These are phyloP conservation scores for Cystobasidium ongulense DNA, from an alignment of 768 basidiomycete species.

Conservation along the genomic window DNA sequence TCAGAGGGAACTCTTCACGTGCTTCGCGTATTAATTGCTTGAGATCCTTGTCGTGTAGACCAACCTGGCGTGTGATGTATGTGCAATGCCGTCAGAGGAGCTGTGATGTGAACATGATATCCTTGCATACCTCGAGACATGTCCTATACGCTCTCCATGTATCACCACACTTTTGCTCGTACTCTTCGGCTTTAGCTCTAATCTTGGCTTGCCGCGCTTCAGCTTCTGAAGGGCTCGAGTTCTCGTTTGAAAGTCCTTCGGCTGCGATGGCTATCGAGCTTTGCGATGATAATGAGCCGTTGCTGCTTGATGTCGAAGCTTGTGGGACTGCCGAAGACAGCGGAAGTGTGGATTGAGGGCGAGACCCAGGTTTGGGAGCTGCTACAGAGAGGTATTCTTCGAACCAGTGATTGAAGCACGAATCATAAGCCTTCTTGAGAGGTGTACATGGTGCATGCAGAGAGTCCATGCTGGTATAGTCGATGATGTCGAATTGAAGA, in stretches of 20 bases:
- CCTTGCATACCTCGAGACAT: slow-evolving; percentile 65
- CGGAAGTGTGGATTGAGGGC: slow-evolving; percentile 47
- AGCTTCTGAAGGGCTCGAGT: background rate
- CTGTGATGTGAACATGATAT: background rate
- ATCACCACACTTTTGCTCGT: slow-evolving; percentile 72
- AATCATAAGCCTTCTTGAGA: slow-evolving; percentile 78
- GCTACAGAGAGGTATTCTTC: slow-evolving; percentile 84
- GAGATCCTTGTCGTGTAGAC: slow-evolving; percentile 22
- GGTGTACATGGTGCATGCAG: slow-evolving; percentile 78
- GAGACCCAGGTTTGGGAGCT: slow-evolving; percentile 36
- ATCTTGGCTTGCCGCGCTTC: slow-evolving; percentile 51
- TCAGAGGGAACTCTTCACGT: slow-evolving; percentile 27
- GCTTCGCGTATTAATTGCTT: slow-evolving; percentile 17
- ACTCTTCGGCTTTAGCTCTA: slow-evolving; percentile 74
- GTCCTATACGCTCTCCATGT: slow-evolving; percentile 70
- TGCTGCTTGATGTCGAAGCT: background rate
- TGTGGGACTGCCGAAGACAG: slow-evolving; percentile 37
- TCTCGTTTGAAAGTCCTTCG: slow-evolving; percentile 42
- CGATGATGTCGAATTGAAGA: background rate
- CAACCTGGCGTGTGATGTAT: background rate
- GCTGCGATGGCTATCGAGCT: slow-evolving; percentile 37
- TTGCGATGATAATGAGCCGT: background rate
- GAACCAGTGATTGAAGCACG: slow-evolving; percentile 96
- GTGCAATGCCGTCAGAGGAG: background rate
- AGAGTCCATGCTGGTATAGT: slow-evolving; percentile 47